Evolutionary conservation across 352 stramenopile species (phyloP).

Genomic region (Phytophthora fragariaefolia): DNA sequence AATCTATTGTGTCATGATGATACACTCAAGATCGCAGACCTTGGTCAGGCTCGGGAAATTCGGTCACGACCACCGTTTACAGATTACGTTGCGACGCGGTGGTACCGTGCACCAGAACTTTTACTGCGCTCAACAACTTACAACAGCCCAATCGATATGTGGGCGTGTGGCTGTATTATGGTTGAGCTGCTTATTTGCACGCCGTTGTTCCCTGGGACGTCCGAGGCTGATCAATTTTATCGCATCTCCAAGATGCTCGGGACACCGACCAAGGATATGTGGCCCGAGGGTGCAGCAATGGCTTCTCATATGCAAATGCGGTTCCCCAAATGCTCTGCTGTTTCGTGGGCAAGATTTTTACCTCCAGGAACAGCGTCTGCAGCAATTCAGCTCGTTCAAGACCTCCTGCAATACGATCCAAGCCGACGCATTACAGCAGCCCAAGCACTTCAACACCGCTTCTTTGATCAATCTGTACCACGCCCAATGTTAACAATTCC

Average conservation of each 20-base stretch:
- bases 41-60: slow-evolving; percentile 80
- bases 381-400: slow-evolving; percentile 85
- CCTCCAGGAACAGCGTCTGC: slow-evolving; percentile 70
- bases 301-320: slow-evolving; percentile 92
- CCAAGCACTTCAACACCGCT: slow-evolving; percentile 94
- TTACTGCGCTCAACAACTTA: slow-evolving; percentile 71
- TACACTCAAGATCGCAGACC: slow-evolving; percentile 77
- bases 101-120: slow-evolving; percentile 82
- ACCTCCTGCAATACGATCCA: slow-evolving; percentile 94
- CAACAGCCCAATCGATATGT: slow-evolving; percentile 85
- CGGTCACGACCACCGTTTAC: slow-evolving; percentile 72
- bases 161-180: slow-evolving; percentile 84
- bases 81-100: slow-evolving; percentile 80
- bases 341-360: slow-evolving; percentile 73
- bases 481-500: slow-evolving; percentile 45
- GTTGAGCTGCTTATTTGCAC: slow-evolving; percentile 78
- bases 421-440: slow-evolving; percentile 84
- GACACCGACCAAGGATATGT: slow-evolving; percentile 88
- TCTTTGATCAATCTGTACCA: slow-evolving; percentile 81
- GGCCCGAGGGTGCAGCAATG: slow-evolving; percentile 90
- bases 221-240: slow-evolving; percentile 96
- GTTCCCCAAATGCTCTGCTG: slow-evolving; percentile 89
- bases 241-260: slow-evolving; percentile 95
- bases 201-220: slow-evolving; percentile 85
- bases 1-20: slow-evolving; percentile 72